A percentile compares a stretch with the other conserved stretches of the same genome.
phyloP scores from a whole-genome alignment of 441 rosid species.

The Erysimum pusillum region DNA sequence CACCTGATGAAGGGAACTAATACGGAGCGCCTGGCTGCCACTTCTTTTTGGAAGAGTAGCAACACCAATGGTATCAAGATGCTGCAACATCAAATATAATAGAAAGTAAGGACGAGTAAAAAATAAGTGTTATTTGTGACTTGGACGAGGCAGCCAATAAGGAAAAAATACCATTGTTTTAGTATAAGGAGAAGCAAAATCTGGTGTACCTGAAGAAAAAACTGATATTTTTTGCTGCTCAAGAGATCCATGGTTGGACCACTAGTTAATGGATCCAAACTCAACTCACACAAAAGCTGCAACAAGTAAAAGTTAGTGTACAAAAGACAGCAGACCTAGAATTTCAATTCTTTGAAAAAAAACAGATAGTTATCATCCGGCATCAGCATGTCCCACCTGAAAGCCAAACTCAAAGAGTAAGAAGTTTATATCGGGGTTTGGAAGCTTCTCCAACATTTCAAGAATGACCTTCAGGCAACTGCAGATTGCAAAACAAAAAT shows the following conservation, averaged over 20 bases:
- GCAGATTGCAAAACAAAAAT: slow-evolving; percentile 43
- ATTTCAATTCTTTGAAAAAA: slow-evolving; percentile 9
- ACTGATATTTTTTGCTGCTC: slow-evolving; percentile 84
- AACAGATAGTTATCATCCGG: slow-evolving; percentile 20
- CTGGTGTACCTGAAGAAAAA: slow-evolving; percentile 74
- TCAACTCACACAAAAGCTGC: slow-evolving; percentile 91
- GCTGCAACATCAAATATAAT: slow-evolving; percentile 56
- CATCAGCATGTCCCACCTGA: slow-evolving; percentile 66
- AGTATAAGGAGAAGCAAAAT: slow-evolving; percentile 28
- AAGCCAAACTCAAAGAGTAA: slow-evolving; percentile 92
- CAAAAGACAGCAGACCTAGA: slow-evolving; percentile 22
- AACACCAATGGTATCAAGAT: slow-evolving; percentile 83
- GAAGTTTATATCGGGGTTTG: slow-evolving; percentile 82
- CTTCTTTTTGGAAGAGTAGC: slow-evolving; percentile 92
- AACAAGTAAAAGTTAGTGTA: slow-evolving; percentile 39
- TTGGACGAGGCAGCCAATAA: background rate
- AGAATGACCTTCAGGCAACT: slow-evolving; percentile 98
- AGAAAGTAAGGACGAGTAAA: slow-evolving; percentile 32
- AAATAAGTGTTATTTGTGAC: slow-evolving; percentile 26
- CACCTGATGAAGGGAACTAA: slow-evolving; percentile 99
- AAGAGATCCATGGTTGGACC: slow-evolving; percentile 92
- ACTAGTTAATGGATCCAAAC: slow-evolving; percentile 83
- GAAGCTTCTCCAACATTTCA: slow-evolving; percentile 82
- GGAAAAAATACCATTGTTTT: slow-evolving; percentile 13
- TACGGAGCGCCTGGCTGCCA: slow-evolving; percentile 85